These are phyloP conservation scores for Mucor piriformis DNA, from an alignment of 371 early-diverging fungal species.

Conservation along the genomic window DNA sequence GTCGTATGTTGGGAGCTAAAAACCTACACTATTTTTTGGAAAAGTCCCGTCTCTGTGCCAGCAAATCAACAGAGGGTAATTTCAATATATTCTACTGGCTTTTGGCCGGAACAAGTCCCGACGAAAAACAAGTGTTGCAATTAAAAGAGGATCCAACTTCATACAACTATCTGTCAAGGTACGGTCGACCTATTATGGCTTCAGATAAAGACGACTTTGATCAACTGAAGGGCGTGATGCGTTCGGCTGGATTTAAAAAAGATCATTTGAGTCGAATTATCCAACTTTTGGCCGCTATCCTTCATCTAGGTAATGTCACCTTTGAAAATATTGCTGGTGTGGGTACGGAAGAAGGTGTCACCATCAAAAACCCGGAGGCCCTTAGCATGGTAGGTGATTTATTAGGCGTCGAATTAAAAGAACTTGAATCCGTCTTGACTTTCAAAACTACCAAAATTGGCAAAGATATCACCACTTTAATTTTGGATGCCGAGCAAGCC, in stretches of 20 bases:
- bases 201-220: conserved; percentile 52
- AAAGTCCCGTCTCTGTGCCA: conserved; percentile 65
- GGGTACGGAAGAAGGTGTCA: conserved; percentile 46
- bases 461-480: conserved; percentile 54
- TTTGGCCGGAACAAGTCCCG: conserved; percentile 42
- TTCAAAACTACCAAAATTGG: conserved; percentile 30
- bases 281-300: conserved; percentile 67
- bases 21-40: conserved; percentile 90
- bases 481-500: conserved; percentile 54
- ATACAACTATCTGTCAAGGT: conserved; percentile 23
- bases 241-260: conserved; percentile 77
- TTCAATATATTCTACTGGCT: conserved; percentile 94
- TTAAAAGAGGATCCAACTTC: conserved; percentile 10
- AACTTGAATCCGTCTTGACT: conserved; percentile 51
- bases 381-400: conserved; percentile 69
- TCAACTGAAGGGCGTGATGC: conserved; percentile 79
- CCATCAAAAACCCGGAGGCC: conserved; percentile 55
- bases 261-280: conserved; percentile 74
- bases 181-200: conserved; percentile 24
- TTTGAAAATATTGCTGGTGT: conserved; percentile 54
- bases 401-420: conserved; percentile 70
- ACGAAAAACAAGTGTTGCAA: conserved; percentile 34
- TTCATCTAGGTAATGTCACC: conserved; percentile 73
- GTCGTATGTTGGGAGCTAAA: conserved; percentile 86
- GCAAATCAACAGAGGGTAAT: conserved; percentile 67